Base-by-base conservation (phyloP, 2,329 filamentous ascomycete genomes). In the Dactylonectria estremocensis region DNA sequence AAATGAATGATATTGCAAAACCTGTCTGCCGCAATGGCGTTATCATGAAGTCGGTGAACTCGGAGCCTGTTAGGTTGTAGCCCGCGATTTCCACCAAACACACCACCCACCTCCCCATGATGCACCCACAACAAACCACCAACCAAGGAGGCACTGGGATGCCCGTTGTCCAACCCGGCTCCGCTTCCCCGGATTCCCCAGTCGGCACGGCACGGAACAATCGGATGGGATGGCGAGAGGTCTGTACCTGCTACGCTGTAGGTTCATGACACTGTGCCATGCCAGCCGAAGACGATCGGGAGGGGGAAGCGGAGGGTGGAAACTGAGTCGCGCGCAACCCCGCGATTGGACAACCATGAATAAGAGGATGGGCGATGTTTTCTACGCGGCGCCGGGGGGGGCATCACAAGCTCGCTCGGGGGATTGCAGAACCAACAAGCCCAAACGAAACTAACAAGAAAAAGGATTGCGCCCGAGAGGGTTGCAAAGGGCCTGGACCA, bases 131-230 rank as follows among this genome's bases (percentile, higher is more conserved):
- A 43, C 35, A n/a, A 54, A 20, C 10, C 49, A 53, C 37, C n/a
- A n/a, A n/a, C n/a, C n/a, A n/a, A n/a, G n/a, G n/a, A n/a, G 16
- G 16, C 16, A 31, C 48, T 33, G 24, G 24, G 48, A 35, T 14
- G 20, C 31, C 10, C 24, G 24, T 28, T 5, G 24, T 28, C 24
- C 2, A 37, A 35, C 6, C 31, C 31, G 57, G 57, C 63, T 66
- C 63, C 63, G 63, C 63, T 66, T 66, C 63, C 63, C 63, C 63
- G 60, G 63, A 66, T 66, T 66, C 50, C 50, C 63, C 33, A 45
- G 24, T 43, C 63, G 63, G 63, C 48, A 61, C 63, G 63, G 57
- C 63, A 66, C 63, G 63, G 63, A 35, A 66, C 48, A 66, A 43
- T 40, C 57, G 56, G 56, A 66, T 48, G n/a, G 43, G 45, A 61